Conservation (phyloP, 495 filamentous ascomycete genomes). For the Podospora comata region DNA sequence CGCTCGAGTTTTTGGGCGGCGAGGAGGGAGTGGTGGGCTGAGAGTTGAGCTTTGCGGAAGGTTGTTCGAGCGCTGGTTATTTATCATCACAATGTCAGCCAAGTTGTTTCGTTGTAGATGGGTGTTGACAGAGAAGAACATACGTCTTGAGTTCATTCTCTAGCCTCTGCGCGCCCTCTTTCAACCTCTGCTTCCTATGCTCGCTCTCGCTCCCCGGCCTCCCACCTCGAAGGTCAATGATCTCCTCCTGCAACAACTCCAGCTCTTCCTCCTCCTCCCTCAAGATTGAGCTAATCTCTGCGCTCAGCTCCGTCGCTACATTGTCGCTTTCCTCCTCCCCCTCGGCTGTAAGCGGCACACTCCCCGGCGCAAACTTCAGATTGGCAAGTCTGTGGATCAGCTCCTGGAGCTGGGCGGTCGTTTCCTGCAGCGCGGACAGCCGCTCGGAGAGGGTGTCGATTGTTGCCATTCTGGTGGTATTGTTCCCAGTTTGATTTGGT, state of each 20-base stretch:
- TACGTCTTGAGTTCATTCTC: constrained; percentile 67
- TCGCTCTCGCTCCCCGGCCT: constrained; percentile 45
- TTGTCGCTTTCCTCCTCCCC: constrained; percentile 47
- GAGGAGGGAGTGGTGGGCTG: constrained; percentile 74
- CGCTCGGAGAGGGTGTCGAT: constrained; percentile 61
- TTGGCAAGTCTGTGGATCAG: constrained; percentile 71
- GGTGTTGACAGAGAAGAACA: constrained; percentile 17
- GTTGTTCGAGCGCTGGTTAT: constrained; percentile 59
- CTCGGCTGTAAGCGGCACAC: constrained; percentile 41
- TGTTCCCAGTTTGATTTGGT: background rate
- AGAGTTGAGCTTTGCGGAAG: constrained; percentile 81
- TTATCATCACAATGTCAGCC: too few relatives aligned
- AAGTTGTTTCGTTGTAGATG: too few relatives aligned
- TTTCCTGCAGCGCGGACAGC: constrained; percentile 63
- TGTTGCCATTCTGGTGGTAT: constrained; percentile 35
- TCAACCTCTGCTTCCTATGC: constrained; percentile 56
- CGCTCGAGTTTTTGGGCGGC: constrained; percentile 71
- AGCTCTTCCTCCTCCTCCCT: constrained; percentile 85
- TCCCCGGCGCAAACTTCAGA: constrained; percentile 62
- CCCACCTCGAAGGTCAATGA: constrained; percentile 59
- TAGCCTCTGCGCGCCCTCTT: constrained; percentile 61
- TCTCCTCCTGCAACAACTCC: constrained; percentile 75
- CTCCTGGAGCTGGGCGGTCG: constrained; percentile 64
- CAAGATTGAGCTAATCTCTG: constrained; percentile 77
- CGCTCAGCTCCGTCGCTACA: constrained; percentile 69